Base-by-base conservation (phyloP, 75 land plant species). In the Picea glauca region DNA sequence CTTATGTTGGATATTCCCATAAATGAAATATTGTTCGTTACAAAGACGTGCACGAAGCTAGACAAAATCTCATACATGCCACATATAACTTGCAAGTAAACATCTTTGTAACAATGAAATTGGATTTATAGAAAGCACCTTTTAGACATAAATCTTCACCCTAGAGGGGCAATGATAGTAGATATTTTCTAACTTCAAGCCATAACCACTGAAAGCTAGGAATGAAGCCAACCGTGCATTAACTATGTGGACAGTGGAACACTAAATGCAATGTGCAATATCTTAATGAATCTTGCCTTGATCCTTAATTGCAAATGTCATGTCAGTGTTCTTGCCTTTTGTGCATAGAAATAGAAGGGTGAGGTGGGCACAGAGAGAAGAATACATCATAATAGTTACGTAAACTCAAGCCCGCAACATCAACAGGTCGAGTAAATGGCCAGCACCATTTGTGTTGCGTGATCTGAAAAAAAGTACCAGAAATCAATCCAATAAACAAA, bases 361-460 rank as follows among this genome's bases (percentile, higher is more conserved):
- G 18, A 77, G 60, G 43, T 67, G 9, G 21, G n/a, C 6, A 67
- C 50, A 67, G 40, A 67, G 72, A 67, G n/a, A 38, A 43, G 31
- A 81, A 8, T 66, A 87, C 88, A 14, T 84, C 83, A 62, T 78
- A 33, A 76, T 84, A 87, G 68, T 87, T 87, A 33, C 81, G 77
- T 60, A 87, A 76, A 20, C 78, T 74, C 72, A 79, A 76, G 31
- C 83, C 86, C 61, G 78, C 77, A 64, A 87, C 88, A 81, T 87
- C 88, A 62, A 87, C 83, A 38, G 88, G 87, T 81, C 76, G 83
- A 86, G 79, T 85, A 65, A 87, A 87, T 35, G 88, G 88, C 83
- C 88, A 79, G 21, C 83, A 86, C 88, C 88, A 87, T 66, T 84
- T 87, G 78, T 87, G 86, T 62, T 87, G 88, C 62, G 79, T 80